Conservation (phyloP, 805 yeast species). For the Saccharomyces eubayanus region DNA sequence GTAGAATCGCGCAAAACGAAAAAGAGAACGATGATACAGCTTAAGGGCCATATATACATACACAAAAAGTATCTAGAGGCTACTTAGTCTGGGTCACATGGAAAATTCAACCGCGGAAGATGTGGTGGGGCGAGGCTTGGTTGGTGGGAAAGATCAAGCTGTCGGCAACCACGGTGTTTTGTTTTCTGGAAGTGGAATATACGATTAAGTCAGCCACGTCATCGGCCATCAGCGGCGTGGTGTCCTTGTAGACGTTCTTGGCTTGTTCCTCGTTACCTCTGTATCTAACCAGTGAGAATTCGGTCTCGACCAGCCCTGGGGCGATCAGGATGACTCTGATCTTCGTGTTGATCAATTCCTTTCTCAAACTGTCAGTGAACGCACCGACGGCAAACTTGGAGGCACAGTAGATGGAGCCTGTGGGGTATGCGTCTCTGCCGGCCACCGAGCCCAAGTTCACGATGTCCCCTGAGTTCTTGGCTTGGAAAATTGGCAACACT, state of each 20-base stretch:
- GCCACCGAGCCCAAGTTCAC: conserved; percentile 73
- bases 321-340: conserved; percentile 59
- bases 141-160: conserved; percentile 74
- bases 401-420: conserved; percentile 72
- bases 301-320: conserved; percentile 66
- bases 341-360: conserved; percentile 63
- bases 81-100: not conserved
- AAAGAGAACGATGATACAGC: not conserved
- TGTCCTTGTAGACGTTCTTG: conserved; percentile 45
- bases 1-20: not conserved
- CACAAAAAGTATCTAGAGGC: not conserved
- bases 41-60: not conserved
- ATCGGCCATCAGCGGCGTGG: conserved; percentile 48
- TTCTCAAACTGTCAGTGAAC: conserved; percentile 62
- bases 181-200: conserved; percentile 48
- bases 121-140: conserved; percentile 72
- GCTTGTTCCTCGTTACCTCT: conserved; percentile 50
- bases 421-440: conserved; percentile 72
- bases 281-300: conserved; percentile 52
- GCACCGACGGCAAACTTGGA: conserved; percentile 66
- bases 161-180: conserved; percentile 60
- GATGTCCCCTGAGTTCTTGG: conserved; percentile 63
- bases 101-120: conserved; percentile 36
- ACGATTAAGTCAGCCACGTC: conserved; percentile 57
- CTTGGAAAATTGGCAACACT: conserved; percentile 60